A percentile compares a stretch with the other conserved stretches of the same genome.
These are phyloP conservation scores for Candida lessepsii DNA, from an alignment of 805 yeast genomes.

Conservation along the genomic window DNA sequence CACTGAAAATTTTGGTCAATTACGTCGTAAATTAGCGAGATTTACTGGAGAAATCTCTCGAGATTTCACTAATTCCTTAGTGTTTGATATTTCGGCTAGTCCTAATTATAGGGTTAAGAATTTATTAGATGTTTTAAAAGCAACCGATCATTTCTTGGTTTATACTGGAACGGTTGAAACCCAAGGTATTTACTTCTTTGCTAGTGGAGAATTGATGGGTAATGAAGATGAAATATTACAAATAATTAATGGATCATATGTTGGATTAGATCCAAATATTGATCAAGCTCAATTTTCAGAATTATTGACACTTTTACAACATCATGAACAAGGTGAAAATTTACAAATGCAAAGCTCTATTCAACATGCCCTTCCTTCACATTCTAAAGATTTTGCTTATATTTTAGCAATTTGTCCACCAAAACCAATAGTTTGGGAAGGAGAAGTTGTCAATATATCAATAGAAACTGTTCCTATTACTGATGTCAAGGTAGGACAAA, in stretches of 20 bases:
- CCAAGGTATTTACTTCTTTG: constrained; percentile 78
- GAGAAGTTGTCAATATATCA: constrained; percentile 60
- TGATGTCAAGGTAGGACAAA: constrained; percentile 65
- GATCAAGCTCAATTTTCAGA: constrained; percentile 27
- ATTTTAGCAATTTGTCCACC: constrained; percentile 72
- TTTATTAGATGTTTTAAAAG: constrained; percentile 57
- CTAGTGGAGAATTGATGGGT: constrained; percentile 55
- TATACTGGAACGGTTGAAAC: constrained; percentile 71
- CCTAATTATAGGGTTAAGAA: constrained; percentile 46
- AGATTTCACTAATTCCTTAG: constrained; percentile 71
- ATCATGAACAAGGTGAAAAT: constrained; percentile 19
- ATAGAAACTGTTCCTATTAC: constrained; percentile 47
- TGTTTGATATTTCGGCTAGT: constrained; percentile 47
- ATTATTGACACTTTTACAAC: constrained; percentile 20
- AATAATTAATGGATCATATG: constrained; percentile 38
- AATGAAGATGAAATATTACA: constrained; percentile 38
- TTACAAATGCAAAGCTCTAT: constrained; percentile 13
- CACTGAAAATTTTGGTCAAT: constrained; percentile 67
- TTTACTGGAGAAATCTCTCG: constrained; percentile 66
- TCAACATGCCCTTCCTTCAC: constrained; percentile 18
- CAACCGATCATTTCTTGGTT: constrained; percentile 71
- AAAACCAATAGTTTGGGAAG: constrained; percentile 90
- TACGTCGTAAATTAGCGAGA: constrained; percentile 79
- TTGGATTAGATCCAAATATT: constrained; percentile 35
- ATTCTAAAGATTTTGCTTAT: constrained; percentile 48